phyloP scores from a whole-genome alignment of 768 basidiomycete genomes.

The Myochromella boudieri region DNA sequence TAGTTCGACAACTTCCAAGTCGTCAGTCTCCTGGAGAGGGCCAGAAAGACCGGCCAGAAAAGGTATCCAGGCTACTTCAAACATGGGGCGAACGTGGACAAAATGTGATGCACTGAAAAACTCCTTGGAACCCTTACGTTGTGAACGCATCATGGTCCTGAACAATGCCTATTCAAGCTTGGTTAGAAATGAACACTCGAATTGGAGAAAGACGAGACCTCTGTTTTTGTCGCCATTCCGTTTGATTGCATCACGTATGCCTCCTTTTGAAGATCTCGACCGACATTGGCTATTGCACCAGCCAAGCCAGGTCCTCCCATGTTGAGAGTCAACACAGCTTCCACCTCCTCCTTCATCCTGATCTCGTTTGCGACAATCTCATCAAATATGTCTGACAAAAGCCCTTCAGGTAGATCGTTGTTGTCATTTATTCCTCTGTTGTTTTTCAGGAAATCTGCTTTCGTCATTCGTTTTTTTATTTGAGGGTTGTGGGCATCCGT shows the following conservation, averaged over 20 bases:
- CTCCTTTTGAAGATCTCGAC: conserved; percentile 92
- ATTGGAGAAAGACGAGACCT: conserved; percentile 47
- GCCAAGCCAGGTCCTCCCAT: conserved; percentile 70
- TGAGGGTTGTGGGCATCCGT: conserved; percentile 97
- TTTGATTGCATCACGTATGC: conserved; percentile 94
- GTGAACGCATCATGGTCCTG: conserved; percentile 87
- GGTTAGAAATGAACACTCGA: conserved; percentile 12
- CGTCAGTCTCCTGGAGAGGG: conserved; percentile 93
- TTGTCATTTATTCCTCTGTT: conserved; percentile 96
- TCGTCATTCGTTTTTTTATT: conserved; percentile 93
- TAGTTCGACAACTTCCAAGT: conserved; percentile 86
- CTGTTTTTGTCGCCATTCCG: conserved; percentile 96
- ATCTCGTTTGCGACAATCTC: conserved; percentile 93
- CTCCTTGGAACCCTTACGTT: conserved; percentile 81
- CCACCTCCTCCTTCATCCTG: conserved; percentile 97
- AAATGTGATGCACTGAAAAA: conserved; percentile 97
- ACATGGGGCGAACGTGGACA: conserved; percentile 97
- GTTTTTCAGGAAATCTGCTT: conserved; percentile 88
- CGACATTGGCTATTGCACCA: conserved; percentile 82
- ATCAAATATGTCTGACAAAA: conserved; percentile 77
- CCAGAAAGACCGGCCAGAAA: conserved; percentile 94
- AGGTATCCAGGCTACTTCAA: conserved; percentile 99
- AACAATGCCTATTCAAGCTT: conserved; percentile 69
- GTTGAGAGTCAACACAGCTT: conserved; percentile 46
- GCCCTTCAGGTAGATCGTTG: conserved; percentile 83